These are phyloP conservation scores for Neurospora tetraspora DNA, from an alignment of 495 filamentous ascomycete genomes.

Conservation along the genomic window DNA sequence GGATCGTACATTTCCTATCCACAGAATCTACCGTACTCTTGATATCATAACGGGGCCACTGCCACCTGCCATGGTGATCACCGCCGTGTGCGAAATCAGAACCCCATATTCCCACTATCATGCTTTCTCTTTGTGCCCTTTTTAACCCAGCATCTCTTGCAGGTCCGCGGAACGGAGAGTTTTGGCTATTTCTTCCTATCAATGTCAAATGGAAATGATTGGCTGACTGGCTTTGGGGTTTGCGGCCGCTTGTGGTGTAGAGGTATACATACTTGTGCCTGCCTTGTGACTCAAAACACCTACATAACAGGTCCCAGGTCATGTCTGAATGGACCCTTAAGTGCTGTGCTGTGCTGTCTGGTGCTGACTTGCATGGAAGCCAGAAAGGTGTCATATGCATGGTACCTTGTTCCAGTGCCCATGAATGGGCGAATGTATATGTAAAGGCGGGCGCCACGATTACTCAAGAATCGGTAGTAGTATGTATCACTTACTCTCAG, in stretches of 20 bases:
- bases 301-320: background rate
- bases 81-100: too few species aligned
- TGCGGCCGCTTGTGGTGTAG: too few species aligned
- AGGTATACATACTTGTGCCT: background rate
- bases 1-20: background rate
- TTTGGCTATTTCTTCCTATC: background rate
- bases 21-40: background rate
- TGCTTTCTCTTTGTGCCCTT: too few species aligned
- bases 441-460: background rate
- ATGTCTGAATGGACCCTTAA: background rate
- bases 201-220: too few species aligned
- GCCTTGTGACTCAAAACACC: background rate
- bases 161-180: background rate
- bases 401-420: background rate
- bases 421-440: background rate
- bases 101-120: too few species aligned
- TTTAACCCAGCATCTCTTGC: too few species aligned
- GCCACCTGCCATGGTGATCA: too few species aligned
- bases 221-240: too few species aligned
- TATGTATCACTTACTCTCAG: background rate
- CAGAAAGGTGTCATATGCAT: background rate
- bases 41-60: background rate
- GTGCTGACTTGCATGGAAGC: background rate
- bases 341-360: background rate
- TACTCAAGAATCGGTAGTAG: background rate